phyloP scores from a whole-genome alignment of 2,329 filamentous ascomycete species.

The Cytospora mali region DNA sequence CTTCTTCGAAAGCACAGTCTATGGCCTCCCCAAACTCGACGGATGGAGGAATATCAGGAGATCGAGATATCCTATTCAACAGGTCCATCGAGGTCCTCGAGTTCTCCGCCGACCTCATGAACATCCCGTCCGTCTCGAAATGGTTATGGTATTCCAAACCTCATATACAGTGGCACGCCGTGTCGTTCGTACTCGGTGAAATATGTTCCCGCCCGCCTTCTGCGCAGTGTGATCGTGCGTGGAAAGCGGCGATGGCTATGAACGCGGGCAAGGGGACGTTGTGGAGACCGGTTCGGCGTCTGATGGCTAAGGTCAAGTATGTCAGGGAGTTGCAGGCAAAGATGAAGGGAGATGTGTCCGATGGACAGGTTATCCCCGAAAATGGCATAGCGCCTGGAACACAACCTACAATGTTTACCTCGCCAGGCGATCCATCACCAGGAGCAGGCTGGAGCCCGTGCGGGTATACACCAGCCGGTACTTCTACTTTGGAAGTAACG shows the following conservation, averaged over 20 bases:
- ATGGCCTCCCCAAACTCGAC: not conserved
- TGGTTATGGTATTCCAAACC: conserved; percentile 55
- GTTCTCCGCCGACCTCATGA: conserved; percentile 58
- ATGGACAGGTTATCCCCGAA: not conserved
- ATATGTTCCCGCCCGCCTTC: conserved; percentile 52
- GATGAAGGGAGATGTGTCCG: rapidly evolving
- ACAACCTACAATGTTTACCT: not conserved
- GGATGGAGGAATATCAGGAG: conserved; percentile 32
- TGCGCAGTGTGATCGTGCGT: conserved; percentile 52
- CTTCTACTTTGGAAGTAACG: not conserved
- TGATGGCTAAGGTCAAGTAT: conserved; percentile 28
- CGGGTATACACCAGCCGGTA: not conserved
- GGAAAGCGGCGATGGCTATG: conserved; percentile 43
- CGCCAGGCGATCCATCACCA: not conserved
- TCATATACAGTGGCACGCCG: conserved; percentile 55
- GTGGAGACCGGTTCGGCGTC: conserved; percentile 24
- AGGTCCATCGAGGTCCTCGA: conserved; percentile 77
- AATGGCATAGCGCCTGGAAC: not conserved
- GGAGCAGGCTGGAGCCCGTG: not conserved
- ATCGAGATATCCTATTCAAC: conserved; percentile 67
- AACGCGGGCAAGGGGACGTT: conserved; percentile 11
- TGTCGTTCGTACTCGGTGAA: conserved; percentile 53
- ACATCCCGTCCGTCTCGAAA: conserved; percentile 60
- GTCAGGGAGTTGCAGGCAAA: conserved; percentile 20
- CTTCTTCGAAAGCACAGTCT: not conserved